These are phyloP conservation scores for Geotrichum candidum DNA, from an alignment of 1,139 yeast species.

Conservation along the genomic window DNA sequence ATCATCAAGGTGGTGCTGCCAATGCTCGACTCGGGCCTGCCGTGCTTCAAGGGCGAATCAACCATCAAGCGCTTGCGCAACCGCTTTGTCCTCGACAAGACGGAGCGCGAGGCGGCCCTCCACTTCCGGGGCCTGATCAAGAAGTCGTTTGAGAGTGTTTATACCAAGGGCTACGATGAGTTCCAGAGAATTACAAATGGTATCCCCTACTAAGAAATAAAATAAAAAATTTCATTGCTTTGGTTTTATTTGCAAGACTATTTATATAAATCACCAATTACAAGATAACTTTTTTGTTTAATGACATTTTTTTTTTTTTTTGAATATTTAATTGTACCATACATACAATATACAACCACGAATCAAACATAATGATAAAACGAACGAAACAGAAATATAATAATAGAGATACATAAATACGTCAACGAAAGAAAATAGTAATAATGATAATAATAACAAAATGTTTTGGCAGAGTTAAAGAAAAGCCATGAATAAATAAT, in stretches of 20 bases:
- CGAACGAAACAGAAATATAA: neutral
- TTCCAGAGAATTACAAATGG: slow-evolving; percentile 96
- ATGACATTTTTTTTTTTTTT: neutral
- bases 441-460: neutral
- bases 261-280: neutral
- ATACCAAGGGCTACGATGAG: slow-evolving; percentile 94
- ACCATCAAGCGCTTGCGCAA: slow-evolving; percentile 71
- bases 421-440: neutral
- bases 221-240: neutral
- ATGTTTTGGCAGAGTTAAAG: neutral
- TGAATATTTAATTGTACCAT: neutral
- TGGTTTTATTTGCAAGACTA: neutral
- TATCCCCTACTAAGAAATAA: slow-evolving; percentile 61
- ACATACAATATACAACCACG: neutral
- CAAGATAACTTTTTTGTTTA: neutral
- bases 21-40: slow-evolving; percentile 92
- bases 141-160: slow-evolving; percentile 79
- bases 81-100: slow-evolving; percentile 74
- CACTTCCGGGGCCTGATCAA: slow-evolving; percentile 70
- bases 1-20: slow-evolving; percentile 83
- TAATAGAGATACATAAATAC: neutral
- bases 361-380: neutral
- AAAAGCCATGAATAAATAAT: neutral
- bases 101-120: slow-evolving; percentile 79
- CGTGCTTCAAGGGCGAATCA: slow-evolving; percentile 81